Base-by-base conservation (phyloP, 2,329 filamentous ascomycete species). In the Cladorrhinum sp. region DNA sequence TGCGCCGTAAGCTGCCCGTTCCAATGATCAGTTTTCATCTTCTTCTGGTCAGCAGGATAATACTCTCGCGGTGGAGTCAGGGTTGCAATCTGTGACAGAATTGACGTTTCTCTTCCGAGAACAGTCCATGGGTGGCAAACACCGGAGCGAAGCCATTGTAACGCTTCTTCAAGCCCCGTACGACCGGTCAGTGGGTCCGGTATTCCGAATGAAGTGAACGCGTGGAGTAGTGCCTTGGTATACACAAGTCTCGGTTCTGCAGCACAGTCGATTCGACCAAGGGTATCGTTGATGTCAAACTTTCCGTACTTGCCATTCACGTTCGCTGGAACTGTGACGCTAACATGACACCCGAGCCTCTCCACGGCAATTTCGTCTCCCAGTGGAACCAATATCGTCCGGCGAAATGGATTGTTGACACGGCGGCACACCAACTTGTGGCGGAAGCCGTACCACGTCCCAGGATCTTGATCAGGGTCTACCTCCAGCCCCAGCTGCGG, bases 151-250 rank as follows among this genome's bases (percentile, higher is more conserved):
- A 89, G 72, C 26, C 76, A 78, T 1, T 76, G 71, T 0, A 86
- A 61, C 0, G 84, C 80, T 69, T 88, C 85, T 66, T 90, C 86
- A 0, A 78, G 80, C 0, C 87, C 87, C 0, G 85, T 89, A 0
- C 79, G 75, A 0, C 77, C 73, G 0, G 86, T 89, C 0, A 90
- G 74, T 0, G 75, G 72, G 66, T 90, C 87, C 0, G 83, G 80
- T 0, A 89, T 36, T 0, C 80, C 66, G 30, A 80, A 83, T 0
- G 86, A 86, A 0, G 87, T 90, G 3, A 79, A 71, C 0, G 86
- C 87, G 67, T 90, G 87, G 1, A 86, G 69, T 3, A 79, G 70
- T 0, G 85, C 85, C 65, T 86, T 88, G 1, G 74, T 74, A 59
- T 86, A 86, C 0, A 85, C 71, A 0, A 86, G 71, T 0, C 69